phyloP scores from a whole-genome alignment of 1,284 basidiomycete genomes.

The Moesziomyces parantarcticus region DNA sequence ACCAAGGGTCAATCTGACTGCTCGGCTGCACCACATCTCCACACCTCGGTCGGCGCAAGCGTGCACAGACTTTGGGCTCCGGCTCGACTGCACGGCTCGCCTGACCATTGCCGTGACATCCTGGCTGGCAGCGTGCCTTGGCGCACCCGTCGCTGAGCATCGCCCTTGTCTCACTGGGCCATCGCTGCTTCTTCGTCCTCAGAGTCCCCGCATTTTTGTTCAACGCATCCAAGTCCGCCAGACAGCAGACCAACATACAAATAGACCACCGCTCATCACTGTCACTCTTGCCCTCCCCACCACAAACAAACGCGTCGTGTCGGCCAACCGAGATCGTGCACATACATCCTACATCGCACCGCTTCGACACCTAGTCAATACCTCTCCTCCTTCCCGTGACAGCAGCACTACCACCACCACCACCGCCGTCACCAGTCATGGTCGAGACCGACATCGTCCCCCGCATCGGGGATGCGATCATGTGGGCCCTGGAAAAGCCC shows the following conservation, averaged over 20 bases:
- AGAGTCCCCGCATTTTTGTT: slow-evolving; percentile 7
- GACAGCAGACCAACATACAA: neutral
- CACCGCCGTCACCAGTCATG: slow-evolving; percentile 8
- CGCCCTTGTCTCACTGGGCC: neutral
- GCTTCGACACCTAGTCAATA: too few relatives aligned
- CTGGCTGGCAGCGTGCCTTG: neutral
- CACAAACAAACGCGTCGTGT: too few relatives aligned
- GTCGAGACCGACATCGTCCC: slow-evolving; percentile 42
- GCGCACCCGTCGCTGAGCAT: slow-evolving; percentile 5
- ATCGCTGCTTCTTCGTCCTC: too few relatives aligned
- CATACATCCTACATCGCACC: too few relatives aligned
- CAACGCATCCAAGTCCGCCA: neutral
- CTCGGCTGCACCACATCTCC: neutral
- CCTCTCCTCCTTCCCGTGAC: too few relatives aligned
- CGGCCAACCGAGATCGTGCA: too few relatives aligned
- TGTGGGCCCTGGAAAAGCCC: slow-evolving; percentile 37
- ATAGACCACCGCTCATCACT: neutral
- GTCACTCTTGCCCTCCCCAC: too few relatives aligned
- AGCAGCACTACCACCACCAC: too few relatives aligned
- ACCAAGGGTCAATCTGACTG: neutral
- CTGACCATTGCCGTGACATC: slow-evolving; percentile 35
- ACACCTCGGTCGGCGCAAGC: neutral
- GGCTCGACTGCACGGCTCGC: slow-evolving; percentile 6
- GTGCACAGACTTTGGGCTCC: slow-evolving; percentile 5
- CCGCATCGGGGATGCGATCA: slow-evolving; percentile 24